phyloP scores from a whole-genome alignment of 768 basidiomycete species.

The Lactifluus hygrophoroides region DNA sequence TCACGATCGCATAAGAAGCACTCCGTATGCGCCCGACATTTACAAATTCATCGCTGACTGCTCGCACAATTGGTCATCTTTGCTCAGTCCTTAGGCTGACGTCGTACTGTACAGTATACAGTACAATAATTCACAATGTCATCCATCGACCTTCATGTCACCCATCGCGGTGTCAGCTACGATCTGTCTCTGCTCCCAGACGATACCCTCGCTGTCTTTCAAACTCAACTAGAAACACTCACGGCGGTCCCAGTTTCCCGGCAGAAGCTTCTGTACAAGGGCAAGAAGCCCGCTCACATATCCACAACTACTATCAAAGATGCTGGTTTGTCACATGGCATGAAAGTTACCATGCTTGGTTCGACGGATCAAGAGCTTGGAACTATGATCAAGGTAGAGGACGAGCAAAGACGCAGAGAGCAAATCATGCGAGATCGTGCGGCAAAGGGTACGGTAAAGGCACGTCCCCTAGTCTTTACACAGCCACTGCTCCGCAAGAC shows the following conservation, averaged over 20 bases:
- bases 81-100: background rate
- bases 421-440: slow-evolving; percentile 52
- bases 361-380: slow-evolving; percentile 51
- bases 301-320: slow-evolving; percentile 27
- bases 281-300: slow-evolving; percentile 40
- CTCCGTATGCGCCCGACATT: slow-evolving; percentile 10
- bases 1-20: too few relatives aligned
- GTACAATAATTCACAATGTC: background rate
- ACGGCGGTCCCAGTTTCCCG: slow-evolving; percentile 55
- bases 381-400: slow-evolving; percentile 46
- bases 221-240: slow-evolving; percentile 47
- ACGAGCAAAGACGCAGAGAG: slow-evolving; percentile 48
- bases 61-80: too few relatives aligned
- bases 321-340: slow-evolving; percentile 53
- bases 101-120: too few relatives aligned
- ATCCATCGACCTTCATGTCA: background rate
- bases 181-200: background rate
- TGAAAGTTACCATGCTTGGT: slow-evolving; percentile 65
- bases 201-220: slow-evolving; percentile 42
- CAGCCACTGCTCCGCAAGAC: background rate
- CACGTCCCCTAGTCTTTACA: slow-evolving; percentile 27
- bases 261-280: slow-evolving; percentile 69
- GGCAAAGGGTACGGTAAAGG: slow-evolving; percentile 50
- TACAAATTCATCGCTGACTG: too few relatives aligned
- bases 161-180: slow-evolving; percentile 4